Conservation (phyloP, 371 early-diverging fungal species). For the Syncephalastrum monosporum region DNA sequence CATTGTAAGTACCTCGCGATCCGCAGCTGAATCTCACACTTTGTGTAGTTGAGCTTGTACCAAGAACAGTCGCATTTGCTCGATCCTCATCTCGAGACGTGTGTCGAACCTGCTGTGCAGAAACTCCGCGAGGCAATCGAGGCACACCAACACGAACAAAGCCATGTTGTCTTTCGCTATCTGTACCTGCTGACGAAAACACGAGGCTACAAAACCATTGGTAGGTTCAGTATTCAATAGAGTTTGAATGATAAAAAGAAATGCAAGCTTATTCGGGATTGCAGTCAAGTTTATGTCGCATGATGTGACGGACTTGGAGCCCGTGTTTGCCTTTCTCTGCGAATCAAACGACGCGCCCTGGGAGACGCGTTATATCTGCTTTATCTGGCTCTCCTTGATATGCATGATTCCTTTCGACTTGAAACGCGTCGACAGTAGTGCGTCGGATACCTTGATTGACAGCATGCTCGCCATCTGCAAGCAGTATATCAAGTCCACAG, state of each 20-base stretch:
- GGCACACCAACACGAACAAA: conserved; percentile 5
- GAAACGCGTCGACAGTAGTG: conserved; percentile 73
- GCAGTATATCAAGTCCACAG: conserved; percentile 55
- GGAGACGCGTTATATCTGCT: conserved; percentile 76
- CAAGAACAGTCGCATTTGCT: conserved; percentile 89
- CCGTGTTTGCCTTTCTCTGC: conserved; percentile 63
- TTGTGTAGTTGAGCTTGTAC: conserved; percentile 63
- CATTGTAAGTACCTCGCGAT: background rate
- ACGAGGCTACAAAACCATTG: conserved; percentile 86
- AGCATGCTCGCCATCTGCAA: conserved; percentile 55
- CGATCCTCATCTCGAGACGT: conserved; percentile 78
- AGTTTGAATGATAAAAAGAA: background rate
- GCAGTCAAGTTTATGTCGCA: conserved; percentile 87
- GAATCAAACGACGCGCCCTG: conserved; percentile 47
- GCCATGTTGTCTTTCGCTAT: conserved; percentile 48
- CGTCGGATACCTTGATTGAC: conserved; percentile 51
- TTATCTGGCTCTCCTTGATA: conserved; percentile 88
- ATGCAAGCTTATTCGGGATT: conserved; percentile 7
- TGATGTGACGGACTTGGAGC: conserved; percentile 88
- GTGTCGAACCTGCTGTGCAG: conserved; percentile 66
- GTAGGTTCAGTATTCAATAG: conserved; percentile 27
- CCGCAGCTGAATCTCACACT: background rate
- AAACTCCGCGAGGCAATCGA: conserved; percentile 53
- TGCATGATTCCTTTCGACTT: conserved; percentile 95
- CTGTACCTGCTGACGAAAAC: conserved; percentile 77